A percentile compares a stretch with the other conserved stretches of the same genome.
These are phyloP conservation scores for Aspergillus costaricaensis DNA, from an alignment of 2,329 filamentous ascomycete species.

Conservation along the genomic window DNA sequence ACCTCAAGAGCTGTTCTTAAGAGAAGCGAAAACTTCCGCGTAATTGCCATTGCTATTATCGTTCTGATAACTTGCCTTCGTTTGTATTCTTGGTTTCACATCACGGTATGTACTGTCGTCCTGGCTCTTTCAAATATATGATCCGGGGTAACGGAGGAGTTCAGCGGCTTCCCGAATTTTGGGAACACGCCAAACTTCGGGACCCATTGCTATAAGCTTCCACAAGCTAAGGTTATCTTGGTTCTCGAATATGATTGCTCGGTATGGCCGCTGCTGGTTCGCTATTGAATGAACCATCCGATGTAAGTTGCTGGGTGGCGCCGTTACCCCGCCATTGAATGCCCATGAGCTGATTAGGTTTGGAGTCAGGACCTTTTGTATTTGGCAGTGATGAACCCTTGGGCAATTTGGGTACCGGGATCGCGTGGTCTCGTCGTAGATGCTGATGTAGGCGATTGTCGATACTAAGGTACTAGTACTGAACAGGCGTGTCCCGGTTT, in stretches of 20 bases:
- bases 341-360: background rate
- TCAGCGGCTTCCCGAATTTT: background rate
- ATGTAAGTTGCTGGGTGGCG: background rate
- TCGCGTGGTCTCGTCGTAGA: no score
- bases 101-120: background rate
- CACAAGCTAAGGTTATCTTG: background rate
- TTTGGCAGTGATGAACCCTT: no score
- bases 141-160: background rate
- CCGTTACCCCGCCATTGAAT: background rate
- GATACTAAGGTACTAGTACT: no score
- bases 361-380: background rate
- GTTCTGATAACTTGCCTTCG: no score
- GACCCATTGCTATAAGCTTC: background rate
- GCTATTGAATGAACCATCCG: background rate
- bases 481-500: no score
- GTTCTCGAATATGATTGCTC: background rate
- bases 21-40: background rate
- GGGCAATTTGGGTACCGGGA: no score
- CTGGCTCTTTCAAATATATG: background rate
- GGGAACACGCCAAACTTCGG: background rate
- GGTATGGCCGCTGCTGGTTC: background rate
- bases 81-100: no score
- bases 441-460: no score
- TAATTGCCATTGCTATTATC: no score
- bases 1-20: background rate